Evolutionary conservation across 2,329 filamentous ascomycete species (phyloP).

Genomic region (Aspergillus eucalypticola): DNA sequence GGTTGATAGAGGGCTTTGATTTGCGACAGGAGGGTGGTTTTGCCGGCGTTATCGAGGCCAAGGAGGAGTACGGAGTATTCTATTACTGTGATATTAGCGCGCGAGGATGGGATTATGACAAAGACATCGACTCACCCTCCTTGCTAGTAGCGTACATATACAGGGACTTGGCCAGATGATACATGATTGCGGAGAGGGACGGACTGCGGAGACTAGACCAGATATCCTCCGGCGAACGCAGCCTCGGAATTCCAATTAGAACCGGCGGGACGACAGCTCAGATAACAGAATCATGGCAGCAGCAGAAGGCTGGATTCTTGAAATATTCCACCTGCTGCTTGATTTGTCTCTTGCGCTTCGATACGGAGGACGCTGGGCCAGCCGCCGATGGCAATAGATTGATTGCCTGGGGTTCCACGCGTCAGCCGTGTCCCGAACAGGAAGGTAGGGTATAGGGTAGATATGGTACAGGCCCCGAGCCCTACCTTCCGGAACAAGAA

Average conservation of each 20-base stretch:
- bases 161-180: conserved; percentile 91
- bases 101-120: background rate
- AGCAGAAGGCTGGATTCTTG: background rate
- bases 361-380: background rate
- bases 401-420: conserved; percentile 15
- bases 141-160: conserved; percentile 96
- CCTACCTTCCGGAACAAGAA: conserved; percentile 19
- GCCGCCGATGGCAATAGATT: conserved; percentile 4
- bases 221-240: conserved; percentile 19
- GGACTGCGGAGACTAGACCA: conserved; percentile 19
- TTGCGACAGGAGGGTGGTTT: conserved; percentile 96
- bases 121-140: conserved; percentile 64
- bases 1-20: conserved; percentile 79
- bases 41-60: conserved; percentile 96
- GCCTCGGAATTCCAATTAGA: conserved; percentile 18
- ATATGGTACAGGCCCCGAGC: conserved; percentile 9
- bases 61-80: conserved; percentile 97
- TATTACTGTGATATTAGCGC: conserved; percentile 36
- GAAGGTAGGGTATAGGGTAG: conserved; percentile 34
- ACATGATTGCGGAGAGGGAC: conserved; percentile 61
- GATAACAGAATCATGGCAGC: conserved; percentile 26
- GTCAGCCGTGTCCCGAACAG: conserved; percentile 26
- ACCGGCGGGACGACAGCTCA: conserved; percentile 8
- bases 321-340: background rate
- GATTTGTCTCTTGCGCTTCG: background rate